These are phyloP conservation scores for Aspergillus transmontanensis DNA, from an alignment of 2,329 filamentous ascomycete genomes.

Conservation along the genomic window DNA sequence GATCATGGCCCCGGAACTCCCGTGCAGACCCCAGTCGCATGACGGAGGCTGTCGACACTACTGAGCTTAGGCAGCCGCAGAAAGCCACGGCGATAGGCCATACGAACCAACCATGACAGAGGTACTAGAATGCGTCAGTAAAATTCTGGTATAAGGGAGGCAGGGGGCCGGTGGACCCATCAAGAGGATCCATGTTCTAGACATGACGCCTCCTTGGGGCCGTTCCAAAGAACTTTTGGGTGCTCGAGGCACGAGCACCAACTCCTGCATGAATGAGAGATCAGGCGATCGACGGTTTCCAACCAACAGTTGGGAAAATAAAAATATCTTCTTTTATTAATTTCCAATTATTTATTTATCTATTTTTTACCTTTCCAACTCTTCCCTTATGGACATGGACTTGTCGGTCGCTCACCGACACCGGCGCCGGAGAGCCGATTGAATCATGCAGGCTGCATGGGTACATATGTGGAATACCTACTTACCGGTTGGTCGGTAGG, in stretches of 20 bases:
- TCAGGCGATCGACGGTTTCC: constrained; percentile 32
- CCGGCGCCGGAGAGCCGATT: constrained; percentile 17
- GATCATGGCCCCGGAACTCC: constrained; percentile 34
- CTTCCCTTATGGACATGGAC: background rate
- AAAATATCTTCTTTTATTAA: background rate
- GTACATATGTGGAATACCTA: background rate
- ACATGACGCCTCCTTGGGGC: constrained; percentile 17
- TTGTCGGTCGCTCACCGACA: constrained; percentile 31
- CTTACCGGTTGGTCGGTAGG: background rate
- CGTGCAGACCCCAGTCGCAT: constrained; percentile 38
- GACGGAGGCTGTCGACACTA: constrained; percentile 27
- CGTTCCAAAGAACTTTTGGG: constrained; percentile 15
- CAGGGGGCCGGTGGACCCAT: constrained; percentile 16
- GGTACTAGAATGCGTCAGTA: constrained; percentile 17
- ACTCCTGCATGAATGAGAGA: constrained; percentile 28
- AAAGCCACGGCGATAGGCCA: constrained; percentile 24
- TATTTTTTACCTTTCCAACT: background rate
- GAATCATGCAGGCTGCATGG: constrained; percentile 16
- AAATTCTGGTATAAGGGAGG: constrained; percentile 11
- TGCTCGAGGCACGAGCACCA: constrained; percentile 28
- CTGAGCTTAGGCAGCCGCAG: constrained; percentile 29
- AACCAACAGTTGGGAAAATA: constrained; percentile 22
- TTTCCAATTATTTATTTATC: background rate
- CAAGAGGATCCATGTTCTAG: constrained; percentile 23
- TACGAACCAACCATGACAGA: constrained; percentile 1